Evolutionary conservation across 257 asterid species (phyloP).

Genomic region (Ajuga chamaepitys): DNA sequence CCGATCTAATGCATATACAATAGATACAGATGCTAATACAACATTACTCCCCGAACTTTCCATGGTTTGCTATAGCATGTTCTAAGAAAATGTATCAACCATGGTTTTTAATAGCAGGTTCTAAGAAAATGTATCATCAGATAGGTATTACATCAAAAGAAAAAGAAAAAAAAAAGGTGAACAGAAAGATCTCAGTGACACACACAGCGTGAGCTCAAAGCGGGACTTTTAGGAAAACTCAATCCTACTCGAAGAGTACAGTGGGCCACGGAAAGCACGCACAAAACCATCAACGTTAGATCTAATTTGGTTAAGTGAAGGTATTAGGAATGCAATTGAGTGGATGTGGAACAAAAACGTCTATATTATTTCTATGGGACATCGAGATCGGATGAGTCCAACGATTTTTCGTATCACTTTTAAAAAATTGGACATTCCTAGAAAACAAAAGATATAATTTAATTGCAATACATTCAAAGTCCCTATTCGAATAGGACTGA

Average conservation of each 20-base stretch:
- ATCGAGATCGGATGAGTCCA: background rate
- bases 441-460: background rate
- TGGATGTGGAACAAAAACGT: background rate
- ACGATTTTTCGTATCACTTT: background rate
- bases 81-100: too few relatives aligned
- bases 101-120: too few relatives aligned
- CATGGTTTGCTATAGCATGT: background rate
- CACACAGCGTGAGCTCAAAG: background rate
- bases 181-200: background rate
- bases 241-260: background rate
- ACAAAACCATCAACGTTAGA: background rate
- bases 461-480: background rate
- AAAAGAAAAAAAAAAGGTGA: background rate
- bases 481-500: background rate
- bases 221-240: background rate
- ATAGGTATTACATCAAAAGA: background rate
- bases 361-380: background rate
- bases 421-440: background rate
- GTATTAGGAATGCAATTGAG: background rate
- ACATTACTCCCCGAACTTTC: background rate
- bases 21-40: background rate
- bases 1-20: background rate
- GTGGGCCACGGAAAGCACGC: background rate
- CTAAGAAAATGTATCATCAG: background rate
- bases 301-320: background rate